Base-by-base conservation (phyloP, 768 basidiomycete genomes). In the Trametes meyenii region DNA sequence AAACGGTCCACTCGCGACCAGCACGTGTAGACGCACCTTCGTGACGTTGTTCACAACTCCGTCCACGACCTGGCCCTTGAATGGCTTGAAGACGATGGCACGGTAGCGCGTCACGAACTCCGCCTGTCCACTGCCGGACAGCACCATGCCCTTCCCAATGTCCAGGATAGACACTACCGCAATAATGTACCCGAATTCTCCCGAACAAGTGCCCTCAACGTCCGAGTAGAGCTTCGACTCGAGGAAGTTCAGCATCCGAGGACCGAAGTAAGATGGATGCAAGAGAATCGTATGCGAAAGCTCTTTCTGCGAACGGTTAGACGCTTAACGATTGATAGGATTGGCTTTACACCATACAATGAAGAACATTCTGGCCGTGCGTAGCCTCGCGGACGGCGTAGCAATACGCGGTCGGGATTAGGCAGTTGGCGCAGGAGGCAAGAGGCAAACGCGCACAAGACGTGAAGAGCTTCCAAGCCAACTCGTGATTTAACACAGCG, bases 1-100 rank as follows among this genome's bases (percentile, higher is more conserved):
- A 11, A 5, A 4, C 14, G 11, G 29, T 35, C 21, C 44, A 4
- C 13, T 11, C 33, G 1, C 16, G 36, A 33, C 6, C 14, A 1
- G 16, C 23, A 19, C 0, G 21, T 46, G 40, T 29, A 43, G 3
- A 17, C 87, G 69, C 67, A 94, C 96, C 84, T 97, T 97, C 74
- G 88, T 96, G 38, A 99, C 97, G 62, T 92, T 95, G 69, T 89
- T 90, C 17, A 99, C 96, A 3, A 95, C 88, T 0, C 94, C 96
- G 73, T 99, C 97, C 17, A 99, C 92, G 4, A 98, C 96, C 73
- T 99, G 96, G 11, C 95, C 96, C 75, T 98, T 97, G 83, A 98
- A 98, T n/a, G 97, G 97, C 75, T 98, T 96, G 84, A 97, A 98
- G 19, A 99, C 96, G 66, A 99, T 94, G 6, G 97, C 97, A 26